Percentiles rank a stretch among this genome's conserved stretches.
Evolutionary conservation across 208 protist genomes (phyloP).

Genomic region (Perkinsela sp.): DNA sequence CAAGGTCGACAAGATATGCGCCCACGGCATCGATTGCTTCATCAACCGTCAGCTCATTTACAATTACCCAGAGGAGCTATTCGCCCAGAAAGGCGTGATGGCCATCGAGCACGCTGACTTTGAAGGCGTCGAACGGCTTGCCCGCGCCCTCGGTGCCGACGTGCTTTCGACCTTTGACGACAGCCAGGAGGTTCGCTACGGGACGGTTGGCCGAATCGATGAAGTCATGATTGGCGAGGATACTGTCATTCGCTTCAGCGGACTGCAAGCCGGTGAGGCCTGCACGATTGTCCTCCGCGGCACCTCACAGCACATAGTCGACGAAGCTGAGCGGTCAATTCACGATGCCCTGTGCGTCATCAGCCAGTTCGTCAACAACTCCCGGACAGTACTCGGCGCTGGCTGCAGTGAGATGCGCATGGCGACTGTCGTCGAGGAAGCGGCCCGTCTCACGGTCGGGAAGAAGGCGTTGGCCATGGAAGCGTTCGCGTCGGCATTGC

Average conservation of each 20-base stretch:
- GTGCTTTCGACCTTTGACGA: conserved; percentile 97
- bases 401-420: conserved; percentile 94
- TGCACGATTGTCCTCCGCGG: conserved; percentile 98
- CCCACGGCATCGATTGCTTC: conserved; percentile 88
- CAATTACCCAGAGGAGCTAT: conserved; percentile 95
- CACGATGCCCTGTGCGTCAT: conserved; percentile 98
- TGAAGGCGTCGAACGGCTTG: conserved; percentile 81
- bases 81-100: conserved; percentile 82
- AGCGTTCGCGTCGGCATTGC: conserved; percentile 84
- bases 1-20: conserved; percentile 86
- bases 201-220: conserved; percentile 77
- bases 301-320: conserved; percentile 87
- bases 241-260: conserved; percentile 87
- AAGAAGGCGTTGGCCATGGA: conserved; percentile 69
- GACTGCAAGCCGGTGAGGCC: conserved; percentile 70
- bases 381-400: conserved; percentile 79
- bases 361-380: conserved; percentile 77
- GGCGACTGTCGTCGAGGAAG: conserved; percentile 85
- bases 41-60: conserved; percentile 99
- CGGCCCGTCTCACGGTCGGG: conserved; percentile 39
- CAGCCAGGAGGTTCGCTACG: conserved; percentile 78
- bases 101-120: conserved; percentile 98
- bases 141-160: conserved; percentile 81
- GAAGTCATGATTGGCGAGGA: conserved; percentile 95
- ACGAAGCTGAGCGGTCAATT: conserved; percentile 95